A percentile compares a stretch with the other conserved stretches of the same genome.
phyloP scores from a whole-genome alignment of 768 basidiomycete species.

The Rhizopogon vesiculosus region DNA sequence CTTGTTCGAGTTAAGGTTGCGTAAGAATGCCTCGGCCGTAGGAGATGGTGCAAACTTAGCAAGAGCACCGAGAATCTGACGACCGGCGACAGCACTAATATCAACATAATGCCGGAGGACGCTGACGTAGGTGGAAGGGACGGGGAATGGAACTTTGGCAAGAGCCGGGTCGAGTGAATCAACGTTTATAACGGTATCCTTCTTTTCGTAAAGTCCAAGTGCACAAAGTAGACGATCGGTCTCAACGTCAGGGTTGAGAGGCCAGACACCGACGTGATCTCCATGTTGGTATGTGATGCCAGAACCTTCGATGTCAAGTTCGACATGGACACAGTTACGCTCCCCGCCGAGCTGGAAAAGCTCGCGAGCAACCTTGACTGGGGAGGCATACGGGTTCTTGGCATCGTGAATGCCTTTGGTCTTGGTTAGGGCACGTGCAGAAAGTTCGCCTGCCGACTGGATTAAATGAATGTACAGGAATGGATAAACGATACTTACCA shows the following conservation, averaged over 20 bases:
- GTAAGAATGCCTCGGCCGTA: slow-evolving; percentile 68
- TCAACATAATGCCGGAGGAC: slow-evolving; percentile 97
- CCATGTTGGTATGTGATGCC: slow-evolving; percentile 99
- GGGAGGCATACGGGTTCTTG: slow-evolving; percentile 94
- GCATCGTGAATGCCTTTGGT: slow-evolving; percentile 96
- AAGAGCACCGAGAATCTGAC: slow-evolving; percentile 85
- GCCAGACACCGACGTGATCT: slow-evolving; percentile 98
- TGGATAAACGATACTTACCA: slow-evolving; percentile 42
- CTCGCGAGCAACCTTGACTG: slow-evolving; percentile 72
- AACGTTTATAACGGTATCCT: slow-evolving; percentile 81
- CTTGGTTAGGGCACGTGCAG: slow-evolving; percentile 87
- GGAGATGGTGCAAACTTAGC: slow-evolving; percentile 86
- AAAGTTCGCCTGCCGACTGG: slow-evolving; percentile 71
- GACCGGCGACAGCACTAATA: slow-evolving; percentile 89
- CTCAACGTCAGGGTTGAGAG: slow-evolving; percentile 88
- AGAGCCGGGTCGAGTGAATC: slow-evolving; percentile 97
- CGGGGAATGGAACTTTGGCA: slow-evolving; percentile 98
- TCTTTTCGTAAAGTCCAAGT: slow-evolving; percentile 79
- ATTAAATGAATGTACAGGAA: background rate
- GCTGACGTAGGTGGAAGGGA: slow-evolving; percentile 90
- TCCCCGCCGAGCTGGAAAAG: slow-evolving; percentile 72
- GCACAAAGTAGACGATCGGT: slow-evolving; percentile 84
- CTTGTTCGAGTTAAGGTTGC: slow-evolving; percentile 80
- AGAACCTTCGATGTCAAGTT: slow-evolving; percentile 90
- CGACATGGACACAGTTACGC: slow-evolving; percentile 92